Evolutionary conservation across 1,139 yeast species (phyloP), one percentile per base, ranked within the genome.

Genomic region (Zygotorulaspora mrakii): DNA sequence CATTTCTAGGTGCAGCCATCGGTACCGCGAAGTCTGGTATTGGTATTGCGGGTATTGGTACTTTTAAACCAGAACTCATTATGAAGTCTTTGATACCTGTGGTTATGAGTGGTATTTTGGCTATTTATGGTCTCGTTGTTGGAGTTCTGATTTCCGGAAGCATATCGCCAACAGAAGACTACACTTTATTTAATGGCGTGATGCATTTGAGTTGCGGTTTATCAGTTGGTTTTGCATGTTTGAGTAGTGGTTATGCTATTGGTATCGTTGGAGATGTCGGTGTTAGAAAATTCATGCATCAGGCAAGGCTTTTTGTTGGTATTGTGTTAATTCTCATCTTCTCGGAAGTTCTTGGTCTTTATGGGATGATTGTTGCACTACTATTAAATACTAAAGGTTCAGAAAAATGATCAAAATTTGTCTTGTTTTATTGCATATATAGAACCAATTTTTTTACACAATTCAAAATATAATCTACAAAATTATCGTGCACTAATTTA

Each of bases 191-290:
- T 70, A 86, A 89, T 58, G 98, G 98, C 25, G 87, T 88, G 62
- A 88, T 94, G 89, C 98, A 91, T 69, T 74, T 91, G 62, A 94
- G 95, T 39, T 89, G 96, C 65, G 98, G 98, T 5, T 70, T 91
- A 43, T 79, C 94, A 26, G 98, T 94, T 35, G 98, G 98, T 18
- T 84, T 91, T 59, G 87, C 97, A 3, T 94, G 97, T 65, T 74
- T 91, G 60, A 95, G 97, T 45, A 89, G 96, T 50, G 99, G 99
- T 43, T 91, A 86, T 64, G 95, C 98, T 55, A 91, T 91, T 70
- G 99, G 99, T 53, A 88, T 91, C 50, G 99, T 91, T 39, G 99
- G 99, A 53, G 98, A 91, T 64, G 97, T 89, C 54, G 98, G 98
- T 62, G 97, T 91, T 40, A 82, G 98, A 65, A 95, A 89, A 60